These are phyloP conservation scores for Trichomonas gallinae DNA, from an alignment of 208 protist species.

Conservation along the genomic window DNA sequence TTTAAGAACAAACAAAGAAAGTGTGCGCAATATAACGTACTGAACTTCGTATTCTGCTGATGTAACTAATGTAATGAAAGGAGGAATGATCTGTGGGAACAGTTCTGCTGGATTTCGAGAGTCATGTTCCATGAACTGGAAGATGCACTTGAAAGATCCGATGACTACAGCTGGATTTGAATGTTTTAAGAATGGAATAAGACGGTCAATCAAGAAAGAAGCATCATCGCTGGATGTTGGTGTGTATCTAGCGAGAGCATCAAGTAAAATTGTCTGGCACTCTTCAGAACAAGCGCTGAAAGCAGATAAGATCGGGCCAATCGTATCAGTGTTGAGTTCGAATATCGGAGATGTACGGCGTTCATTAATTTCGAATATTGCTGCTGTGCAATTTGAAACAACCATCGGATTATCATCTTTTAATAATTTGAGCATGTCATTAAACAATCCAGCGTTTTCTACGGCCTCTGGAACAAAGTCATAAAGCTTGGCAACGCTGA, in stretches of 20 bases:
- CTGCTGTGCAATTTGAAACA: slow-evolving; percentile 75
- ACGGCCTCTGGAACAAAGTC: slow-evolving; percentile 67
- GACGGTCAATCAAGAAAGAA: slow-evolving; percentile 71
- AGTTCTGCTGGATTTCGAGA: slow-evolving; percentile 32
- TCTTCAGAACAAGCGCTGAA: slow-evolving; percentile 85
- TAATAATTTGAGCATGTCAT: slow-evolving; percentile 62
- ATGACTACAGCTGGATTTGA: slow-evolving; percentile 91
- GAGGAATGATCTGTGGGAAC: slow-evolving; percentile 59
- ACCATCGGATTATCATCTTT: slow-evolving; percentile 83
- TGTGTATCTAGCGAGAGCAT: slow-evolving; percentile 61
- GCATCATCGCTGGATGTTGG: slow-evolving; percentile 46
- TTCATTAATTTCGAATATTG: slow-evolving; percentile 75
- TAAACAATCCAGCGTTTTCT: slow-evolving; percentile 59
- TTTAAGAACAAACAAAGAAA: slow-evolving; percentile 90
- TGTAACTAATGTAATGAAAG: slow-evolving; percentile 66
- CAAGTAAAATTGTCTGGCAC: slow-evolving; percentile 92
- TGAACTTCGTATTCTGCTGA: slow-evolving; percentile 78
- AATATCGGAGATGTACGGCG: slow-evolving; percentile 44
- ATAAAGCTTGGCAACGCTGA: slow-evolving; percentile 88
- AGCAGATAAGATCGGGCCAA: slow-evolving; percentile 75
- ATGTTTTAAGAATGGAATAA: slow-evolving; percentile 81
- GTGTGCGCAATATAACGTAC: slow-evolving; percentile 93
- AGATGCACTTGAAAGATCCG: slow-evolving; percentile 76
- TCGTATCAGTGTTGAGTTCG: slow-evolving; percentile 51
- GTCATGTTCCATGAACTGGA: slow-evolving; percentile 53